A percentile compares a stretch with the other conserved stretches of the same genome.
Evolutionary conservation across 352 stramenopile species (phyloP).

Genomic region (Thalassiosira hispida): DNA sequence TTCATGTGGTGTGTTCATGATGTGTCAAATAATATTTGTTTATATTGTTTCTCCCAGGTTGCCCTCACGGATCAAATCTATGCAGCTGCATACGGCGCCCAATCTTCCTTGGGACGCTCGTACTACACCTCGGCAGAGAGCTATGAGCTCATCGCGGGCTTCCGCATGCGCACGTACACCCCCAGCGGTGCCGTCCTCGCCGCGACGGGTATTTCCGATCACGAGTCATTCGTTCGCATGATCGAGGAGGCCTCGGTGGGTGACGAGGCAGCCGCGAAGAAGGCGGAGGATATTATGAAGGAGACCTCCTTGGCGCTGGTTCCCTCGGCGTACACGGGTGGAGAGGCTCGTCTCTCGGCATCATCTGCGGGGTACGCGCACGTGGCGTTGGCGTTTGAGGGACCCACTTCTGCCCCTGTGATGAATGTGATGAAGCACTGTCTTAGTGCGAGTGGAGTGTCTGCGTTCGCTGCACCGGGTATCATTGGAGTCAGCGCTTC

Average conservation of each 20-base stretch:
- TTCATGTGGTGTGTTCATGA: neutral
- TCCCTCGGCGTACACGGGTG: constrained; percentile 64
- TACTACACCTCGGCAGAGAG: constrained; percentile 65
- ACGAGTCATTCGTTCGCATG: constrained; percentile 73
- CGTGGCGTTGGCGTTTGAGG: constrained; percentile 76
- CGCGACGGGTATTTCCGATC: constrained; percentile 75
- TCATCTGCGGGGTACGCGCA: constrained; percentile 74
- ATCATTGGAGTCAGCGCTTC: constrained; percentile 63
- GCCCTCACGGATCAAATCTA: constrained; percentile 81
- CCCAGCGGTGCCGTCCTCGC: constrained; percentile 77
- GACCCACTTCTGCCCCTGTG: constrained; percentile 50
- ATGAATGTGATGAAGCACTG: constrained; percentile 74
- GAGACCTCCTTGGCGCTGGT: too few relatives aligned
- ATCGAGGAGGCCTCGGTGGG: constrained; percentile 59
- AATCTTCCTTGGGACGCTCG: constrained; percentile 73
- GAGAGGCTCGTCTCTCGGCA: constrained; percentile 69
- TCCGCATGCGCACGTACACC: constrained; percentile 70
- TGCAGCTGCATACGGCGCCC: constrained; percentile 71
- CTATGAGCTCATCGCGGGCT: constrained; percentile 59
- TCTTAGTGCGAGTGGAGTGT: constrained; percentile 50
- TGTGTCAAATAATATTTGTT: constrained; percentile 12
- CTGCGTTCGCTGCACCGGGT: constrained; percentile 60
- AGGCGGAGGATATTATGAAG: neutral
- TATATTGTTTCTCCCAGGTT: constrained; percentile 35
- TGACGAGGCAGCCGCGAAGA: constrained; percentile 4